Conservation (phyloP, 768 basidiomycete genomes). For the Candolleomyces aberdarensis region DNA sequence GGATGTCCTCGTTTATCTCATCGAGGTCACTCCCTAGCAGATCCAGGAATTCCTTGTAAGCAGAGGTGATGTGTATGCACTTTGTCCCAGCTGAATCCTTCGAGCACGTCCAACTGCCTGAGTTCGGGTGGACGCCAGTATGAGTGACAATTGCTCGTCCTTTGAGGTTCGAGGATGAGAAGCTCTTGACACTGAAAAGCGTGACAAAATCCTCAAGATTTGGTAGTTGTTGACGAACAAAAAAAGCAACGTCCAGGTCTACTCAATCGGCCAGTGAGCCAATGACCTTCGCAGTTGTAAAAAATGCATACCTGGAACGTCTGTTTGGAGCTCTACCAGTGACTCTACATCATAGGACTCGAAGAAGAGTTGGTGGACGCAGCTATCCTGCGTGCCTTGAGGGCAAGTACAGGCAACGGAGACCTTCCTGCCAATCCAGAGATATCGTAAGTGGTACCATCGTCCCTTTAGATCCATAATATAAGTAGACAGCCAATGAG, state of each 20-base stretch:
- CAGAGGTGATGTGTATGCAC: too few relatives aligned
- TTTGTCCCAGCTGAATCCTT: neutral
- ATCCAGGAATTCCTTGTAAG: too few relatives aligned
- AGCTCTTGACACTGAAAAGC: neutral
- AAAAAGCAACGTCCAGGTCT: neutral
- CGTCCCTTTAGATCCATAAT: neutral
- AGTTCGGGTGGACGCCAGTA: neutral
- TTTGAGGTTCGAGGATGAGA: neutral
- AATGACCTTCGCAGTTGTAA: neutral
- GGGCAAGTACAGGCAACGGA: neutral
- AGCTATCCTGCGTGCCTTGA: neutral
- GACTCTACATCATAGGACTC: neutral
- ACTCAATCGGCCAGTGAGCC: neutral
- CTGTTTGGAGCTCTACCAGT: neutral
- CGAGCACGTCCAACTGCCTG: neutral
- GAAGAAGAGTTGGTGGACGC: neutral
- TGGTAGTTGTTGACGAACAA: neutral
- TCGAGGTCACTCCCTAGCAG: too few relatives aligned
- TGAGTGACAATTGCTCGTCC: neutral
- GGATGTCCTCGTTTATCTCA: too few relatives aligned
- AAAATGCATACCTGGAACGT: neutral
- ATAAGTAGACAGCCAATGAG: neutral
- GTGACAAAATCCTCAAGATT: neutral
- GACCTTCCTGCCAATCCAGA: neutral
- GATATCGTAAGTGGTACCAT: neutral